A percentile compares a stretch with the other conserved stretches of the same genome.
Evolutionary conservation across 345 rosid species (phyloP).

Genomic region (Leavenworthia alabamica): DNA sequence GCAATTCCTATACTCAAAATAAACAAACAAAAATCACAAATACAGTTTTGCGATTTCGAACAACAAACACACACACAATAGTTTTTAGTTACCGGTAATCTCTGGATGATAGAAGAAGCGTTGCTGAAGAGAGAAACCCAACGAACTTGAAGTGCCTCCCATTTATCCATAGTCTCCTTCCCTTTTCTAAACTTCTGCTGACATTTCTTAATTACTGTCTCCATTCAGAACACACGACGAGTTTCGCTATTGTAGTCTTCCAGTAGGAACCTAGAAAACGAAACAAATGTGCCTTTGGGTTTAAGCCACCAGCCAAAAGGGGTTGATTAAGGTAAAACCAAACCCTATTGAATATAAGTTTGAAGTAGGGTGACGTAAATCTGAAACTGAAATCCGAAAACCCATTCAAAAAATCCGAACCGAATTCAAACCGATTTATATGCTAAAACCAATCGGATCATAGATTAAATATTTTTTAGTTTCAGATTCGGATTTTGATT

Average conservation of each 20-base stretch:
- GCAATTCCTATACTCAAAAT: slow-evolving; percentile 38
- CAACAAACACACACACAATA: not conserved
- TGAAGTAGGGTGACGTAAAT: too few species aligned
- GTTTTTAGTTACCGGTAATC: slow-evolving; percentile 43
- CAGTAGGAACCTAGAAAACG: slow-evolving; percentile 1
- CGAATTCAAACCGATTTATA: too few species aligned
- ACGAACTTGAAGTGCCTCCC: slow-evolving; percentile 66
- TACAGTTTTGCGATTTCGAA: not conserved
- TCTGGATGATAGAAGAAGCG: slow-evolving; percentile 61
- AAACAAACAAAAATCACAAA: not conserved
- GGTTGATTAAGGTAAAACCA: not conserved
- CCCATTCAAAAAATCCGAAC: too few species aligned
- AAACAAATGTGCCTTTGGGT: not conserved
- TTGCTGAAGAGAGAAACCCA: slow-evolving; percentile 52
- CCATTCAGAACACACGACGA: slow-evolving; percentile 40
- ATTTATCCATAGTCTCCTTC: slow-evolving; percentile 52
- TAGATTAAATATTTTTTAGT: too few species aligned
- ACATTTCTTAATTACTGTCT: slow-evolving; percentile 54
- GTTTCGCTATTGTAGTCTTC: not conserved
- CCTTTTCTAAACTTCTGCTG: slow-evolving; percentile 58
- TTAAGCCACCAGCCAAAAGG: not conserved
- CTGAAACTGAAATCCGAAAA: too few species aligned
- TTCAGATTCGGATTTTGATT: too few species aligned
- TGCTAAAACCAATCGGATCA: too few species aligned
- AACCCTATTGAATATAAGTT: not conserved